Base-by-base conservation (phyloP, 306 rosid species). In the Sicyos baderoa region DNA sequence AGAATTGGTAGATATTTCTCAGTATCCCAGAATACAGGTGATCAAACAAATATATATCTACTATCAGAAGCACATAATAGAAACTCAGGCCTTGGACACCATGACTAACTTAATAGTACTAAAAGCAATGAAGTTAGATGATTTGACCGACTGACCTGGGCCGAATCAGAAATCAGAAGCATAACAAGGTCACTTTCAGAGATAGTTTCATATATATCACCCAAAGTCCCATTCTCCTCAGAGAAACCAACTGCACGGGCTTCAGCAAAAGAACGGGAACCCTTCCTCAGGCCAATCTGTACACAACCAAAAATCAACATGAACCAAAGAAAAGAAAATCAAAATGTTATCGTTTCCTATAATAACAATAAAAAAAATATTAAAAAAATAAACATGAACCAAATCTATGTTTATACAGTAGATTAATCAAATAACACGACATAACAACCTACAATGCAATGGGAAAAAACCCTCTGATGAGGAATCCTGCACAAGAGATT, bases 271-370 rank as follows among this genome's bases (percentile, higher is more conserved):
- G 99, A 93, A 17, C 81, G 84, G 59, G 99, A 93, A 16, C 99
- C 99, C 85, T 88, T 93, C 82, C 99, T 85, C 44, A 93, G 95
- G 52, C 99, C 99, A 79, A 93, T 81, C 99, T 93, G 85, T 48
- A 48, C 72, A 19, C 7, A 54, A 49, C 32, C 32, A 40, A 49
- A 40, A 40, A 40, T 35, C 55, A 29, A 1, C 35, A 29, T 29
- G 35, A n/a, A n/a, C n/a, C n/a, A n/a, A n/a, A n/a, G n/a, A n/a
- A n/a, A n/a, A n/a, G n/a, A n/a, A n/a, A n/a, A n/a, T n/a, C n/a
- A n/a, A n/a, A n/a, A n/a, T n/a, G n/a, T n/a, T n/a, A n/a, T n/a
- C n/a, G n/a, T n/a, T n/a, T n/a, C n/a, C n/a, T n/a, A n/a, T n/a
- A n/a, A n/a, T n/a, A n/a, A n/a, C n/a, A n/a, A n/a, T n/a, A n/a